Conservation (phyloP, 768 basidiomycete genomes). For the Kwoniella europaea region DNA sequence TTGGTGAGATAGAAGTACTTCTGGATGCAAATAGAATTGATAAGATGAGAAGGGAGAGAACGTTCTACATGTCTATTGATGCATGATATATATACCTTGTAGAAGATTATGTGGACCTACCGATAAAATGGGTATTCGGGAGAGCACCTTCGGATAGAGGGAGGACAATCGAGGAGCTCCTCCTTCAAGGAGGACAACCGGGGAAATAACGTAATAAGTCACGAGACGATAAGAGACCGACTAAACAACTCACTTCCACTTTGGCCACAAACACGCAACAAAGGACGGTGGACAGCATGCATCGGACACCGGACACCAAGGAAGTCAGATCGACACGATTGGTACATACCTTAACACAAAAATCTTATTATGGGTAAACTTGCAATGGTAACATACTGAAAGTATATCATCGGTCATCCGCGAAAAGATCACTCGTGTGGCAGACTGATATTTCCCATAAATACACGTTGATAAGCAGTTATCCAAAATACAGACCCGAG, state of each 20-base stretch:
- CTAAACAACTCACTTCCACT: background rate
- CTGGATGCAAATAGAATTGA: background rate
- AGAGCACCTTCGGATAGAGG: background rate
- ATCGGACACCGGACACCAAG: too few relatives aligned
- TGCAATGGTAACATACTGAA: background rate
- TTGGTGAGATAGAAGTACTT: background rate
- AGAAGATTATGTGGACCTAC: background rate
- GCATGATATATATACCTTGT: background rate
- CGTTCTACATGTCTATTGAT: background rate
- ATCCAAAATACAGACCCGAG: background rate
- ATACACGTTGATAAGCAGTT: background rate
- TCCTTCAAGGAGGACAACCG: background rate
- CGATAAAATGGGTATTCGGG: constrained; percentile 1
- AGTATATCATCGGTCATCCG: background rate
- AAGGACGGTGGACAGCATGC: too few relatives aligned
- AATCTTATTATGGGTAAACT: too few relatives aligned
- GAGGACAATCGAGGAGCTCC: constrained; percentile 1
- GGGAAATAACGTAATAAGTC: background rate
- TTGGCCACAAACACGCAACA: too few relatives aligned
- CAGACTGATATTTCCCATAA: background rate
- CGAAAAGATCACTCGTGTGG: background rate
- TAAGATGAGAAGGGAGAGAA: background rate
- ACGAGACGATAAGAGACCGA: constrained; percentile 1
- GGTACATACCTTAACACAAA: too few relatives aligned
- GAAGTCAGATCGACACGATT: too few relatives aligned